Evolutionary conservation across 1,284 basidiomycete genomes (phyloP).

Genomic region (Trametes sp.): DNA sequence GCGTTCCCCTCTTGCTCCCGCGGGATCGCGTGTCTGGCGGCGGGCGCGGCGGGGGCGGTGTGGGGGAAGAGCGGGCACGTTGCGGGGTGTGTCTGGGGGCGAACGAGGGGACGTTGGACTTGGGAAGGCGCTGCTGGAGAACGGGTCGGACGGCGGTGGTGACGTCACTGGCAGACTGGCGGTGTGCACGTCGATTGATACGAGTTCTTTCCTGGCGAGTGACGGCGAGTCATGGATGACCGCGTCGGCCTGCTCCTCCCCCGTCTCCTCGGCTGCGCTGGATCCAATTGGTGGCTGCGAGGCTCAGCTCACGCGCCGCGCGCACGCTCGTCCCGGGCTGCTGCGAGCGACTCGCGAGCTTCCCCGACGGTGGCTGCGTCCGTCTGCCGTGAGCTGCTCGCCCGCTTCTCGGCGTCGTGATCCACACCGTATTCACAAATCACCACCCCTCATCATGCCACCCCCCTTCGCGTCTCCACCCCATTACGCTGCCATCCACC

Average conservation of each 20-base stretch:
- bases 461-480: constrained; percentile 30
- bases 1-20: neutral
- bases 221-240: constrained; percentile 20
- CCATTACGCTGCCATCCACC: constrained; percentile 26
- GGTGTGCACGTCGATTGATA: constrained; percentile 24
- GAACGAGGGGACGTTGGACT: constrained; percentile 1
- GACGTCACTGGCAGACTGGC: constrained; percentile 30
- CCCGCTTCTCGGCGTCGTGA: constrained; percentile 23
- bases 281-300: neutral
- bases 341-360: neutral
- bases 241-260: neutral
- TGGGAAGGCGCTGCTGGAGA: constrained; percentile 2
- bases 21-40: neutral
- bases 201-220: neutral
- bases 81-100: constrained; percentile 14
- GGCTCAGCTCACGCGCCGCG: neutral
- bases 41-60: neutral
- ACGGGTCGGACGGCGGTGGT: constrained; percentile 8
- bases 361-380: neutral
- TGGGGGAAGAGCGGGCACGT: constrained; percentile 15
- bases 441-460: constrained; percentile 25
- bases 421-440: constrained; percentile 17
- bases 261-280: neutral
- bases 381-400: constrained; percentile 3
- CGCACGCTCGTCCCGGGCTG: neutral